phyloP scores from a whole-genome alignment of 352 stramenopile genomes.

The Globisporangium rhizosaccharum region DNA sequence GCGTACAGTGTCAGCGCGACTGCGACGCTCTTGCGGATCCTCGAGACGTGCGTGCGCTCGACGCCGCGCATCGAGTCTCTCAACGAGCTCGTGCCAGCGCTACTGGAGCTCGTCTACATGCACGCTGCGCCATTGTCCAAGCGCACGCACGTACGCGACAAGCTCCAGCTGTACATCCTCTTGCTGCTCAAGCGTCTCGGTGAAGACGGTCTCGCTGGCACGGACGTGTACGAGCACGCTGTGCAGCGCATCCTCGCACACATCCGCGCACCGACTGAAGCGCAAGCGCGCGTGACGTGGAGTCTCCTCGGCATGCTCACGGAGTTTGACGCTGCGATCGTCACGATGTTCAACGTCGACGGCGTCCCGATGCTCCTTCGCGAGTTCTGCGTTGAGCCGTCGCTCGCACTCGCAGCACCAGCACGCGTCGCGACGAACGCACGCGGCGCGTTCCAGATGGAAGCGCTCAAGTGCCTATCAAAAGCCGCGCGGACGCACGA shows the following conservation, averaged over 20 bases:
- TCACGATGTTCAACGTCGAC: slow-evolving; percentile 60
- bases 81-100: slow-evolving; percentile 28
- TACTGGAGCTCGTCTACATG: slow-evolving; percentile 38
- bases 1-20: slow-evolving; percentile 1
- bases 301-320: slow-evolving; percentile 47
- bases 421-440: slow-evolving; percentile 1
- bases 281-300: slow-evolving; percentile 41
- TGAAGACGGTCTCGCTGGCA: slow-evolving; percentile 39
- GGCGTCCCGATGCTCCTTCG: slow-evolving; percentile 47
- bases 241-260: slow-evolving; percentile 52
- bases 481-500: slow-evolving; percentile 45
- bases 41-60: slow-evolving; percentile 20
- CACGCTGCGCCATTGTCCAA: slow-evolving; percentile 30
- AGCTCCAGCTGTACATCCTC: slow-evolving; percentile 45
- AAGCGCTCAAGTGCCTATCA: slow-evolving; percentile 66
- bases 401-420: not conserved
- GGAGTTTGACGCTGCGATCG: slow-evolving; percentile 50
- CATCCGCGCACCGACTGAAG: slow-evolving; percentile 23
- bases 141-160: slow-evolving; percentile 23
- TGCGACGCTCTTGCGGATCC: slow-evolving; percentile 20
- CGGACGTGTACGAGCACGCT: slow-evolving; percentile 43
- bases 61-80: slow-evolving; percentile 22
- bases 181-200: slow-evolving; percentile 51
- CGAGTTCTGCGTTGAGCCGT: slow-evolving; percentile 27
- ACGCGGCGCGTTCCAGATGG: slow-evolving; percentile 25